These are phyloP conservation scores for Knoxia roxburghii DNA, from an alignment of 257 asterid genomes.

Conservation along the genomic window DNA sequence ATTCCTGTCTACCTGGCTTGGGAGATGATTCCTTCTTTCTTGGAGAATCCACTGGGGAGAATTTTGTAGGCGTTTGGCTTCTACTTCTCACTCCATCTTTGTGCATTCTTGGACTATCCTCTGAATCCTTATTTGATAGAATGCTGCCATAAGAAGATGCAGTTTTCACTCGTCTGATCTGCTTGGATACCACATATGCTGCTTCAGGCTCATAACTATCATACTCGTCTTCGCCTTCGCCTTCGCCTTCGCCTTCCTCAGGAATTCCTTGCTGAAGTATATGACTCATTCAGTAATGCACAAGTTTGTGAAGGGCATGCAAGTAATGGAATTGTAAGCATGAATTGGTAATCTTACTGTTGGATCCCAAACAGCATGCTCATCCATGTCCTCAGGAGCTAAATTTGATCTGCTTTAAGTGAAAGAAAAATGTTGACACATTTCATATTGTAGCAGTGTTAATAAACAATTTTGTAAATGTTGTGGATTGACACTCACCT, in stretches of 20 bases:
- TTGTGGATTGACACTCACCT: conserved; percentile 25
- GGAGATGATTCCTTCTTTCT: conserved; percentile 41
- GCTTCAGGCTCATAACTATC: conserved; percentile 24
- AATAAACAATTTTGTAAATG: too few relatives aligned
- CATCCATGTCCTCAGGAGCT: conserved; percentile 31
- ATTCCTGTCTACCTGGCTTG: conserved; percentile 29
- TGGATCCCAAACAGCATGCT: conserved; percentile 41
- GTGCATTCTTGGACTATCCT: conserved; percentile 25
- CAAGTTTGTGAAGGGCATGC: too few relatives aligned
- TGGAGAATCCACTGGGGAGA: conserved; percentile 49
- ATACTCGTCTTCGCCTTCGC: conserved; percentile 3
- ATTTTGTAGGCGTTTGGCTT: conserved; percentile 35
- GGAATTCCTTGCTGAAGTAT: conserved; percentile 41
- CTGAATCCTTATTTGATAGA: conserved; percentile 24
- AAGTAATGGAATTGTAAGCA: background rate
- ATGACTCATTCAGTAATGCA: background rate
- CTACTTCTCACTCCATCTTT: conserved; percentile 21
- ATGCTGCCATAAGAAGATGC: conserved; percentile 28
- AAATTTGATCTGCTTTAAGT: conserved; percentile 36
- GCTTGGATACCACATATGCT: conserved; percentile 12
- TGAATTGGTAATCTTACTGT: conserved; percentile 29
- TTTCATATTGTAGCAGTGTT: background rate
- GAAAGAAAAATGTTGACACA: background rate
- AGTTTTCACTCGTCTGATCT: conserved; percentile 23
- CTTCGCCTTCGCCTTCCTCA: conserved; percentile 39